Base-by-base conservation (phyloP, 129 eudicot species). In the Silybum marianum region DNA sequence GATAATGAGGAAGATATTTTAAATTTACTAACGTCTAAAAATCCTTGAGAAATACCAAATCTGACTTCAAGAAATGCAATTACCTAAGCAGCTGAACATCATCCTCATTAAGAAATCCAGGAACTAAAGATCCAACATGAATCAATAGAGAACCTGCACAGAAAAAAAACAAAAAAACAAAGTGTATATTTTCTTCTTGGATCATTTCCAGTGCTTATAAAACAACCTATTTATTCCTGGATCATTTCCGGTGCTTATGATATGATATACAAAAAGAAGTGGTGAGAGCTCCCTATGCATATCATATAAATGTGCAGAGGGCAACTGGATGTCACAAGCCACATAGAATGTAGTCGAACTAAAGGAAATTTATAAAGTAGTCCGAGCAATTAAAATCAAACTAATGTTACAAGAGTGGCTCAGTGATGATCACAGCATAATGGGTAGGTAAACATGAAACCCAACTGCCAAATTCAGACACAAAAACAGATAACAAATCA, bases 1-100 rank as follows among this genome's bases (percentile, higher is more conserved):
- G 69, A 77, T 77, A 65, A 77, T 23, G 62, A 74, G 26, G 70
- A 74, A 81, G 38, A 81, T 24, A 34, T 44, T 32, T 28, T 22
- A 23, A 54, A 54, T 54, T 54, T 18, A 54, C 65, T 54, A 54
- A 54, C 65, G 16, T 16, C 65, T 18, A 46, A 11, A 46, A 10
- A 32, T 4, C 36, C 36, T 32, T 32, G 36, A 51, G n/a, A 62
- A 19, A 25, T 62, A 62, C 69, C 69, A 62, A 8, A 19, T 13
- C 69, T 22, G 69, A 63, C 30, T 63, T 23, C 30, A 22, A 13
- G 69, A 22, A 63, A 8, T 21, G 69, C 63, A 84, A 48, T 86
- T 81, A 96, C 99, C 98, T 96, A 76, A 96, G 84, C 48, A 96
- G 96, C 78, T 96, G 97, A 73, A 88, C 89, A 71, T 96, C 99